phyloP scores from a whole-genome alignment of 192 early-diverging fungal species.

The Borealophlyctis nickersoniae region DNA sequence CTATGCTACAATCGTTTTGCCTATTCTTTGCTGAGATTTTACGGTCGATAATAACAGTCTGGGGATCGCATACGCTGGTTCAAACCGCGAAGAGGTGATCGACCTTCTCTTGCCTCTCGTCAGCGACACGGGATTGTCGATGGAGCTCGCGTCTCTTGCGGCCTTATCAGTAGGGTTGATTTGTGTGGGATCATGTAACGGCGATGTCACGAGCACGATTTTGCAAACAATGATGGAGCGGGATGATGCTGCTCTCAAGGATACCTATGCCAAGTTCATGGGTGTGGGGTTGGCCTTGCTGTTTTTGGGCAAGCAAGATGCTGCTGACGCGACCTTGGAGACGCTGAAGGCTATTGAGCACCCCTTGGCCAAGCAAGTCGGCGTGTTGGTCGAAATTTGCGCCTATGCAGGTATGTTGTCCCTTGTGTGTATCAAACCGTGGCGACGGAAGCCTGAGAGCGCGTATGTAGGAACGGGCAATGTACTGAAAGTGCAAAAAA shows the following conservation, averaged over 20 bases:
- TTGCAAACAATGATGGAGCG: constrained; percentile 95
- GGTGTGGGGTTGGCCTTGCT: constrained; percentile 87
- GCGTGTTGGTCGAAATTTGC: constrained; percentile 82
- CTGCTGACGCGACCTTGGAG: constrained; percentile 85
- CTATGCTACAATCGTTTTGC: too few relatives aligned
- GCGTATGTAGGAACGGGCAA: constrained; percentile 73
- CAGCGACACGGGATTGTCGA: constrained; percentile 71
- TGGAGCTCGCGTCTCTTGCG: constrained; percentile 88
- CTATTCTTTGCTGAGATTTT: not conserved
- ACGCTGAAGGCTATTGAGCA: constrained; percentile 93
- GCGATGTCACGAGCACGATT: constrained; percentile 87
- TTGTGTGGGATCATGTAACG: constrained; percentile 85
- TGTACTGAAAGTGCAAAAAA: constrained; percentile 92
- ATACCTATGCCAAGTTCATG: constrained; percentile 88
- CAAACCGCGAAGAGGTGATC: constrained; percentile 77
- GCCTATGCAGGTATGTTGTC: constrained; percentile 72
- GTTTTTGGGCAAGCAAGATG: constrained; percentile 87
- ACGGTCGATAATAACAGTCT: constrained; percentile 49
- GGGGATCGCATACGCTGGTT: constrained; percentile 92
- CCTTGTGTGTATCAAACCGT: constrained; percentile 1
- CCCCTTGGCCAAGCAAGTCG: constrained; percentile 85
- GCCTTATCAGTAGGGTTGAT: constrained; percentile 87
- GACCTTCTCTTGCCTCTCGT: constrained; percentile 80
- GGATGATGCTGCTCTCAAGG: constrained; percentile 78
- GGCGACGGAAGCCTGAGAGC: not conserved